A percentile compares a stretch with the other conserved stretches of the same genome.
Evolutionary conservation across 306 rosid species (phyloP).

Genomic region (Malus sieversii): DNA sequence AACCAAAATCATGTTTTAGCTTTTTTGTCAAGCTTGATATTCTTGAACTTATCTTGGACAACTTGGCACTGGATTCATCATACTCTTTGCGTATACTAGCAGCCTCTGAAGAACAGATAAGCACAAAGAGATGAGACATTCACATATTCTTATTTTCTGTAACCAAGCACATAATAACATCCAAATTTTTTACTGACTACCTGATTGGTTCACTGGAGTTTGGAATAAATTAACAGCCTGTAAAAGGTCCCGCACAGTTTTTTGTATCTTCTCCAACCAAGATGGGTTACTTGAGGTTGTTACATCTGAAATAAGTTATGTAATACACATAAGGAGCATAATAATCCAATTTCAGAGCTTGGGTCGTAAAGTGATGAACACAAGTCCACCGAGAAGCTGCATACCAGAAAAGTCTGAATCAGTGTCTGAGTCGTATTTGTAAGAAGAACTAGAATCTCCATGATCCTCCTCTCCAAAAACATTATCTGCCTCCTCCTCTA

Average conservation of each 20-base stretch:
- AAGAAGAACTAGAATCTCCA: slow-evolving; percentile 51
- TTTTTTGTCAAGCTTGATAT: slow-evolving; percentile 78
- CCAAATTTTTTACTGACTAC: slow-evolving; percentile 25
- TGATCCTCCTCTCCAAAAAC: slow-evolving; percentile 50
- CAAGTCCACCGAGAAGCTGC: slow-evolving; percentile 14
- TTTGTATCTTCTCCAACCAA: slow-evolving; percentile 81
- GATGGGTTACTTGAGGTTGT: slow-evolving; percentile 57
- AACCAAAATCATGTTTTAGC: slow-evolving; percentile 84
- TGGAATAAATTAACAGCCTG: slow-evolving; percentile 78
- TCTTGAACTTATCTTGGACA: slow-evolving; percentile 78
- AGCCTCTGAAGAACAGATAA: slow-evolving; percentile 58
- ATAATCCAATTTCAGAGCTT: not conserved
- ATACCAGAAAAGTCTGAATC: slow-evolving; percentile 71
- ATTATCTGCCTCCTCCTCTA: slow-evolving; percentile 50
- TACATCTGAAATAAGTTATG: slow-evolving; percentile 31
- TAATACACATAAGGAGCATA: not conserved
- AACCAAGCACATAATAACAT: not conserved
- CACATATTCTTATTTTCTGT: not conserved
- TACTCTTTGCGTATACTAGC: slow-evolving; percentile 82
- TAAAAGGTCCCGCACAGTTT: slow-evolving; percentile 51
- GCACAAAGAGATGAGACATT: slow-evolving; percentile 19
- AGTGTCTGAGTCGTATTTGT: slow-evolving; percentile 48
- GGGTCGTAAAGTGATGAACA: slow-evolving; percentile 3
- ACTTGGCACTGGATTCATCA: slow-evolving; percentile 75
- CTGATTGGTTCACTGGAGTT: slow-evolving; percentile 85